Conservation (phyloP, 148 eudicot genomes). For the Salicornia ramosissima region DNA sequence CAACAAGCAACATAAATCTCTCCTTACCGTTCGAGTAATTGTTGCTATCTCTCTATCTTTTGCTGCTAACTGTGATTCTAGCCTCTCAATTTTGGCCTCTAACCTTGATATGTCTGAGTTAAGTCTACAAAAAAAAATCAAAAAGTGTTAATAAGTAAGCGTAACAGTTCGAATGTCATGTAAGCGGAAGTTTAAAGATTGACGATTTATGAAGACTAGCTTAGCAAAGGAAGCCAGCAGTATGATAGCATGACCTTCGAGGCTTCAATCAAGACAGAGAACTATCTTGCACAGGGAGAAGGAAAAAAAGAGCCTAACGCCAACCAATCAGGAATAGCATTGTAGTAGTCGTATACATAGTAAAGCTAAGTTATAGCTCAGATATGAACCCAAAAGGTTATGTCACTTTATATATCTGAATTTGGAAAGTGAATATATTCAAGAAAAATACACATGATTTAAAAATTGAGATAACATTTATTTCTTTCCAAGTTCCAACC, state of each 20-base stretch:
- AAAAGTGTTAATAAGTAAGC: conserved; percentile 4
- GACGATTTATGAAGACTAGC: no score
- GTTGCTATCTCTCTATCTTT: conserved; percentile 98
- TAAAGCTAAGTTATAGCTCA: not conserved
- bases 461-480: not conserved
- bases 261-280: not conserved
- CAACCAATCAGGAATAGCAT: not conserved
- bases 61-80: conserved; percentile 65
- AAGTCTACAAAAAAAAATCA: conserved; percentile 39
- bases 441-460: not conserved
- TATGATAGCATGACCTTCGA: not conserved
- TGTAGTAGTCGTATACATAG: not conserved
- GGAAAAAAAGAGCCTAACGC: not conserved
- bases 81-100: conserved; percentile 94
- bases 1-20: not conserved
- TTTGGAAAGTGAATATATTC: not conserved
- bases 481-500: not conserved
- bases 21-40: conserved; percentile 81
- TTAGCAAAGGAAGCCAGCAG: not conserved
- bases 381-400: not conserved
- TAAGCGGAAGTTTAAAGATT: not conserved
- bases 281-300: not conserved
- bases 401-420: not conserved
- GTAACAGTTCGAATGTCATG: not conserved
- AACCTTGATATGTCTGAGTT: conserved; percentile 89